Evolutionary conservation across 169 alveolate genomes (phyloP).

Genomic region (Plasmodium coatneyi): DNA sequence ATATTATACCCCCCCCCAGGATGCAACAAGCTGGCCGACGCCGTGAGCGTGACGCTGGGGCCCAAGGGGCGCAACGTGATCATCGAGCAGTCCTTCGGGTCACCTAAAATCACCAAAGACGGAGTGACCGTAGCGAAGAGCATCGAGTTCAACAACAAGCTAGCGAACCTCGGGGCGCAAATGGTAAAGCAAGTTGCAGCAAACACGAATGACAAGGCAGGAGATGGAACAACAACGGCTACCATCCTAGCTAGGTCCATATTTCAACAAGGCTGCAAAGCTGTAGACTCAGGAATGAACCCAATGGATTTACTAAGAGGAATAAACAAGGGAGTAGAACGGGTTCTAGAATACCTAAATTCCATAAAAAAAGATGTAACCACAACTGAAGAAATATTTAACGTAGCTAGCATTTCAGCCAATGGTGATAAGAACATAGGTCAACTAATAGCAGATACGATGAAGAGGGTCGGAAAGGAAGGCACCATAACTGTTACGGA

Average conservation of each 20-base stretch:
- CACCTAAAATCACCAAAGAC: slow-evolving; percentile 99
- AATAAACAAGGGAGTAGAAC: slow-evolving; percentile 83
- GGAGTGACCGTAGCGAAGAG: slow-evolving; percentile 99
- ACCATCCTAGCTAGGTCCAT: slow-evolving; percentile 99
- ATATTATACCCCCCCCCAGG: slow-evolving; percentile 80
- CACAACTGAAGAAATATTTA: slow-evolving; percentile 85
- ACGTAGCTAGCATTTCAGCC: slow-evolving; percentile 99
- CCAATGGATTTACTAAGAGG: slow-evolving; percentile 99
- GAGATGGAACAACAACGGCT: slow-evolving; percentile 99
- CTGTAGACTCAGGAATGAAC: slow-evolving; percentile 99
- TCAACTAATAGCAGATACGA: slow-evolving; percentile 95
- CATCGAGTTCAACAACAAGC: slow-evolving; percentile 94
- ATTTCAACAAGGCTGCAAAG: slow-evolving; percentile 98
- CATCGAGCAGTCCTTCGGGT: slow-evolving; percentile 94
- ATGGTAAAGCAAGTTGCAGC: slow-evolving; percentile 98
- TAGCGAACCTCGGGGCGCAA: slow-evolving; percentile 98
- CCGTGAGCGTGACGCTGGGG: slow-evolving; percentile 99
- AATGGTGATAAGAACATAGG: slow-evolving; percentile 98
- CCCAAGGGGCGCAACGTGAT: slow-evolving; percentile 99
- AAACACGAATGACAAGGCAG: slow-evolving; percentile 98
- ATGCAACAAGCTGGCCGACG: slow-evolving; percentile 97
- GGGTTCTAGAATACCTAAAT: slow-evolving; percentile 81
- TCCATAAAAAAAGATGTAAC: slow-evolving; percentile 85
- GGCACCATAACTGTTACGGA: slow-evolving; percentile 99
- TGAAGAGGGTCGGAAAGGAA: slow-evolving; percentile 97